Conservation (phyloP, 1,139 yeast species). For the Blastobotrys ciferrii region DNA sequence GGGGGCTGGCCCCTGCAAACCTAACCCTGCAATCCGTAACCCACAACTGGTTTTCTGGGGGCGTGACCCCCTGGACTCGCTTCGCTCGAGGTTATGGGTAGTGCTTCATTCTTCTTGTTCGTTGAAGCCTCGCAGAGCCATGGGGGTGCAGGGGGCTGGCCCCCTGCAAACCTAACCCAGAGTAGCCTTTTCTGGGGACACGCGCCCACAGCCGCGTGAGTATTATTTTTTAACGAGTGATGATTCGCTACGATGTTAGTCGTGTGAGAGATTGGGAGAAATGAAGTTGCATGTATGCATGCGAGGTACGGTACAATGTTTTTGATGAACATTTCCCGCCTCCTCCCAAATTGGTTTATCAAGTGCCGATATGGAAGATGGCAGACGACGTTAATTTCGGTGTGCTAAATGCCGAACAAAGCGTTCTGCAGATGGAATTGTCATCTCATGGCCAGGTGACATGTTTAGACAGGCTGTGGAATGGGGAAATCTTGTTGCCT, state of each 20-base stretch:
- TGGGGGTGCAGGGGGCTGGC: too few relatives aligned
- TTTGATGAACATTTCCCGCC: not conserved
- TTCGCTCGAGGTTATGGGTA: too few relatives aligned
- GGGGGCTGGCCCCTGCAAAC: too few relatives aligned
- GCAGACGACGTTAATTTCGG: not conserved
- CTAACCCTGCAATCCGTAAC: too few relatives aligned
- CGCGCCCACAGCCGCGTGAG: too few relatives aligned
- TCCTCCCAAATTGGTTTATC: not conserved
- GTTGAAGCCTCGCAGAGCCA: too few relatives aligned
- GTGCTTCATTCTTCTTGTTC: too few relatives aligned
- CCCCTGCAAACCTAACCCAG: too few relatives aligned
- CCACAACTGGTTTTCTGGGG: too few relatives aligned
- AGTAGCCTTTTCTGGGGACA: too few relatives aligned
- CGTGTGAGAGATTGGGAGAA: not conserved
- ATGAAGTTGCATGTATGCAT: not conserved
- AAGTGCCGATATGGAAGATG: not conserved
- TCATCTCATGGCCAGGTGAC: not conserved
- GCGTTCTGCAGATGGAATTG: slow-evolving; percentile 1
- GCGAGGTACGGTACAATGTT: not conserved
- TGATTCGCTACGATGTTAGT: not conserved
- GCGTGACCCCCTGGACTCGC: too few relatives aligned
- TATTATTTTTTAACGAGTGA: too few relatives aligned
- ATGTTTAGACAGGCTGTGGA: not conserved
- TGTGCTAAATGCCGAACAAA: not conserved
- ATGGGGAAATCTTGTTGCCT: slow-evolving; percentile 52